Evolutionary conservation across 2,329 filamentous ascomycete genomes (phyloP), one percentile per base, ranked within the genome.

Genomic region (Sclerotinia minor): DNA sequence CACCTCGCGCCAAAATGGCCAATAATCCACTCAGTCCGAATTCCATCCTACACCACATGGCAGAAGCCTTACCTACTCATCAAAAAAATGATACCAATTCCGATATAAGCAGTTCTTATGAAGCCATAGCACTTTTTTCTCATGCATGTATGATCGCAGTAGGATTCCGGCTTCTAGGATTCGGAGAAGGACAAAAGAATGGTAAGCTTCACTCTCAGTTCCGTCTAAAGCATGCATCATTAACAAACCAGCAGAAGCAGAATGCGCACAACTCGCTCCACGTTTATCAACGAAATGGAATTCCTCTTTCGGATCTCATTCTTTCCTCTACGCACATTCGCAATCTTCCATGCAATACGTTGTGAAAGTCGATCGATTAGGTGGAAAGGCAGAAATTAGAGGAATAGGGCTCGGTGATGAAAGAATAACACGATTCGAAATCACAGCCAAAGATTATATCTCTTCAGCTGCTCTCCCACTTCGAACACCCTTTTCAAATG

Each of bases 321-420:
- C 89, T 67, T 97, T 98, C 79, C 87, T 93, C 71, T 98, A 98
- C 80, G 87, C 88, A 4, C 94, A 97, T 78, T 83, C 86, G 32
- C 92, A 96, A 77, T 96, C 92, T 0, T 89, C 92, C 21, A 92
- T 94, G 85, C 86, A 89, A 69, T 97, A 91, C 76, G 83, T 97
- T 38, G 78, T 97, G 72, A 94, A 93, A 77, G 80, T 96, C 70
- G 92, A 90, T 77, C 87, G 92, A 65, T 84, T 97, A 74, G 93
- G 94, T 54, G 84, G 84, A 73, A 96, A 94, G 76, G 89, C 91
- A n/a, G 89, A 97, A 70, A 83, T 97, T 50, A 87, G 92, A 74
- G 94, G 89, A 4, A 83, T 96, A 52, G 92, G 87, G 1, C 79
- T 94, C 21, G 91, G 90, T 35, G 90, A 94, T 76, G 93, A 97